A percentile compares a stretch with the other conserved stretches of the same genome.
Evolutionary conservation across 805 yeast species (phyloP).

Genomic region (Ogataea siamensis): DNA sequence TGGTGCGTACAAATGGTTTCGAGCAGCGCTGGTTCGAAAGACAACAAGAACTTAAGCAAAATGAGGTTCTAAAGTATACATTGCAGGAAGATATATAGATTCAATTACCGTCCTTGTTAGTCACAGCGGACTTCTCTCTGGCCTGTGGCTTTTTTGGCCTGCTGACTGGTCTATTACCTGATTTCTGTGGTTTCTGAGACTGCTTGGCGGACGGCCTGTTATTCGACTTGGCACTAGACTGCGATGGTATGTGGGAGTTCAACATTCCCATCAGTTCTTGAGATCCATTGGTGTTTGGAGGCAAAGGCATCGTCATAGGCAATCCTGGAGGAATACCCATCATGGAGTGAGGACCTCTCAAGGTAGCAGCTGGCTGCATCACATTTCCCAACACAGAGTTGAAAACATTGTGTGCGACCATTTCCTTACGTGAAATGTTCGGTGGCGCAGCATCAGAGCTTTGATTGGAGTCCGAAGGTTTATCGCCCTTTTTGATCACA

Average conservation of each 20-base stretch:
- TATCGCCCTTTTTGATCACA: constrained; percentile 36
- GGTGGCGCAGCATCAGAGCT: constrained; percentile 1
- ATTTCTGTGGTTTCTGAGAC: neutral
- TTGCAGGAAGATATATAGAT: constrained; percentile 40
- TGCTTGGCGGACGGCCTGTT: neutral
- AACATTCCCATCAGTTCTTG: constrained; percentile 21
- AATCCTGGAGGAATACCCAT: constrained; percentile 5
- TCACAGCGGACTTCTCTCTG: constrained; percentile 1
- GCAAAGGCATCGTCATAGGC: constrained; percentile 2
- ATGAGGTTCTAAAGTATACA: constrained; percentile 33
- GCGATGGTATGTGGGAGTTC: constrained; percentile 5
- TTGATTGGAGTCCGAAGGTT: neutral
- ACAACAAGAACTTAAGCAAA: constrained; percentile 37
- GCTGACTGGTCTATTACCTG: too few relatives aligned
- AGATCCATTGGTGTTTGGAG: constrained; percentile 14
- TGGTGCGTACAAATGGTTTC: constrained; percentile 85
- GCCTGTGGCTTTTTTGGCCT: neutral
- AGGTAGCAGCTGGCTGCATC: constrained; percentile 14
- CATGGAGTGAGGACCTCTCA: constrained; percentile 5
- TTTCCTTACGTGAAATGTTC: constrained; percentile 7
- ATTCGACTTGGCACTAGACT: neutral
- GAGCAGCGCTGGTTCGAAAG: constrained; percentile 59
- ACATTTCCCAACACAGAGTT: constrained; percentile 30
- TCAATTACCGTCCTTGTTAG: neutral
- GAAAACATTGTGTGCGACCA: constrained; percentile 29